Base-by-base conservation (phyloP, 2,329 filamentous ascomycete species). In the Didymella segeticola region DNA sequence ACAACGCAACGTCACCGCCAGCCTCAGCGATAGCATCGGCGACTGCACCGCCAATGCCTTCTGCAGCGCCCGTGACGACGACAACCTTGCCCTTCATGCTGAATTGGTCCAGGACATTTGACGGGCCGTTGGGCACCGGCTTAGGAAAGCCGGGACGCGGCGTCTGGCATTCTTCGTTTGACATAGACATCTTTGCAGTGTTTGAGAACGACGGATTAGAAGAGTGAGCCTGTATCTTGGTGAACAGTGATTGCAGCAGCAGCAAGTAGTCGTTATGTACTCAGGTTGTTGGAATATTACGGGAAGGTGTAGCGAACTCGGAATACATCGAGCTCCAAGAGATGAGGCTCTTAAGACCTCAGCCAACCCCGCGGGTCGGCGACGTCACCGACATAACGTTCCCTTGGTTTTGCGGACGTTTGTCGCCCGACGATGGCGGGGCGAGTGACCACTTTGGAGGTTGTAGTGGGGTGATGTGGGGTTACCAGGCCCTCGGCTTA, bases 21-120 rank as follows among this genome's bases (percentile, higher is more conserved):
- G 76, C 76, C 55, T 76, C 74, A 4, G 73, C 73, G 56, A 73
- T 70, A 3, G 70, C 72, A 25, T 70, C 66, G 5, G 72, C 71
- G 1, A 75, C 70, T 1, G 71, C 69, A 1, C 62, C 58, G 5
- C 86, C 86, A 59, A 89, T 84, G 53, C 86, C 86, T 61, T 86
- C 77, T 2, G 76, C 75, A 6, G 77, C 77, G 22, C 78, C 78
- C 0, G 74, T 79, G 12, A 80, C 69, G 23, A 79, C 66, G 14
- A 76, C 70, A 11, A 77, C 73, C 61, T 76, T 77, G 58, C 69
- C 75, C 41, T 73, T 64, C 60, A 72, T 66, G 51, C 60, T 62
- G 57, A 73, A 67, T 47, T 73, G 70, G 26, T 69, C 53, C 27
- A 71, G 34, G 20, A 73, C 68, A 39, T 72, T 71, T 30, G 25